These are phyloP conservation scores for Vigna hirtella DNA, from an alignment of 306 rosid species.

Conservation along the genomic window DNA sequence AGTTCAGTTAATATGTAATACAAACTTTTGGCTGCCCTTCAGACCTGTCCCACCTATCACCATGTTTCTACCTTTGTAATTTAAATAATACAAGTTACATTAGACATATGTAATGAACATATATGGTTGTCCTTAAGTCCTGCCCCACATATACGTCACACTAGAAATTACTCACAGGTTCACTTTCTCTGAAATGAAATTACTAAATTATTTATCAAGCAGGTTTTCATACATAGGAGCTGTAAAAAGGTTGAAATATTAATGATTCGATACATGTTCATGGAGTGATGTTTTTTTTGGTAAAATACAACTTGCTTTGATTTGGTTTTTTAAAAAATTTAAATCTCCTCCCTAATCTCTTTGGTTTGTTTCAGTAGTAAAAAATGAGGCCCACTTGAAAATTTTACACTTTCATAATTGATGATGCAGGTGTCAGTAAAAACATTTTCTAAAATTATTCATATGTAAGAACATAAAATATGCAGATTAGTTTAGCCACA, in stretches of 20 bases:
- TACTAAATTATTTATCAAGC: neutral
- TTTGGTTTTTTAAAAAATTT: too few species aligned
- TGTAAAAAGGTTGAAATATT: neutral
- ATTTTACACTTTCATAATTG: too few species aligned
- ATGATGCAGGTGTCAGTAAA: too few species aligned
- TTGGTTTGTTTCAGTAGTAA: too few species aligned
- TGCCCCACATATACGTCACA: neutral
- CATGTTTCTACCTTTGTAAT: neutral
- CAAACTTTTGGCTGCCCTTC: neutral
- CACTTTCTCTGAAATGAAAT: neutral
- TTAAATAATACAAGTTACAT: neutral
- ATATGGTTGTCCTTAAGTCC: neutral
- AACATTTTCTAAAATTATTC: too few species aligned
- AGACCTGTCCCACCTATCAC: neutral
- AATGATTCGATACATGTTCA: neutral
- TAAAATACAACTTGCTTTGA: too few species aligned
- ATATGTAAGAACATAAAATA: too few species aligned
- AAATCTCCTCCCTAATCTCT: too few species aligned
- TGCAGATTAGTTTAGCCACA: too few species aligned
- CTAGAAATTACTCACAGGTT: neutral
- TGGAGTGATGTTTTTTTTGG: too few species aligned
- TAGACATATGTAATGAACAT: neutral
- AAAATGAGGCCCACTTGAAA: too few species aligned
- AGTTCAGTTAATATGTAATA: neutral
- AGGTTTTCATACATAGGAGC: neutral